Conservation (phyloP, 176 grass and related monocot genomes). For the Carex pumila region DNA sequence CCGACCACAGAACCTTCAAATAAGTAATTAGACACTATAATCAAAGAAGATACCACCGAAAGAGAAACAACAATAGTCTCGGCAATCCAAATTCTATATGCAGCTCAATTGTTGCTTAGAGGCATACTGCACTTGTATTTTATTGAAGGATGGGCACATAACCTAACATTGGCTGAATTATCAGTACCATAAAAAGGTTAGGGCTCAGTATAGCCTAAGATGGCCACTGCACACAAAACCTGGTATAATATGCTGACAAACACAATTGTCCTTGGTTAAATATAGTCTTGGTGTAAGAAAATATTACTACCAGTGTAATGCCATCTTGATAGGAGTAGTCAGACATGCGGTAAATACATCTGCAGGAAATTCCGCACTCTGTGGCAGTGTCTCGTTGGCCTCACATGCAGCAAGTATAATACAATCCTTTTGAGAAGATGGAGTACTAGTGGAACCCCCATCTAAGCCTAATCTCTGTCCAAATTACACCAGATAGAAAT, state of each 20-base stretch:
- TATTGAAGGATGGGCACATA: background rate
- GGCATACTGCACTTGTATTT: background rate
- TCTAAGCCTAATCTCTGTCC: constrained; percentile 34
- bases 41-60: background rate
- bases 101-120: background rate
- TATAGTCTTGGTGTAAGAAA: background rate
- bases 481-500: constrained; percentile 28
- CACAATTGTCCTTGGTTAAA: background rate
- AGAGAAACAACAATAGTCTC: background rate
- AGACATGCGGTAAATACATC: constrained; percentile 95
- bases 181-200: background rate
- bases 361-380: constrained; percentile 90
- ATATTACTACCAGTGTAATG: constrained; percentile 65
- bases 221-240: background rate
- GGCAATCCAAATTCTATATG: background rate
- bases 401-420: constrained; percentile 98
- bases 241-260: background rate
- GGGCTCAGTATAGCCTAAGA: background rate
- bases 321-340: constrained; percentile 99
- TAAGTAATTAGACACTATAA: background rate
- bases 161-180: background rate
- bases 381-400: constrained; percentile 87
- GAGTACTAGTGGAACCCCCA: constrained; percentile 48
- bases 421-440: constrained; percentile 70
- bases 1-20: constrained; percentile 69